phyloP scores from a whole-genome alignment of 345 rosid species.

The Lepidium africanum region DNA sequence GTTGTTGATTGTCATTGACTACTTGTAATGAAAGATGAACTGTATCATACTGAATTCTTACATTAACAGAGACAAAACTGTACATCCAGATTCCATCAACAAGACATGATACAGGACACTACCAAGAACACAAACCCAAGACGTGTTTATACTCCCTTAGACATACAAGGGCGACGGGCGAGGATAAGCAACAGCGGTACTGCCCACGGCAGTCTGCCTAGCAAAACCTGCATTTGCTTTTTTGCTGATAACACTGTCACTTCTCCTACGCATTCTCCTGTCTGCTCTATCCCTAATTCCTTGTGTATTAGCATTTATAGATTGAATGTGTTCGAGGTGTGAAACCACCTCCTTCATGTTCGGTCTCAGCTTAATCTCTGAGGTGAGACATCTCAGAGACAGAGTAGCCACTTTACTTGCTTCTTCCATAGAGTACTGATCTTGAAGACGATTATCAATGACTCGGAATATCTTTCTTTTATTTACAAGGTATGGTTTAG shows the following conservation, averaged over 20 bases:
- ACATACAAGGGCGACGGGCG: constrained; percentile 25
- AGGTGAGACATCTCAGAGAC: constrained; percentile 23
- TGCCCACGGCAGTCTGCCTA: constrained; percentile 13
- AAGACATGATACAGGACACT: background rate
- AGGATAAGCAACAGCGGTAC: constrained; percentile 27
- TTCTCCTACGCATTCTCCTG: constrained; percentile 26
- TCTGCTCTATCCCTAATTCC: constrained; percentile 7
- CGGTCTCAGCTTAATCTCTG: constrained; percentile 26
- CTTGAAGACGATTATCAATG: constrained; percentile 84
- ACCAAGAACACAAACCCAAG: constrained; percentile 7
- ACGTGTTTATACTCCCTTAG: constrained; percentile 13
- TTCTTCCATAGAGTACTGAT: constrained; percentile 62
- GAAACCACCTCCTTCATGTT: constrained; percentile 26
- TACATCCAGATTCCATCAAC: constrained; percentile 12
- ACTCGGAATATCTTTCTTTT: constrained; percentile 68
- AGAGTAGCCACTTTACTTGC: constrained; percentile 27
- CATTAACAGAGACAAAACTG: constrained; percentile 17
- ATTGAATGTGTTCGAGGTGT: constrained; percentile 24
- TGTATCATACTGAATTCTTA: background rate
- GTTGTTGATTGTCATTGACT: too few species aligned
- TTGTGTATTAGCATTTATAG: constrained; percentile 5
- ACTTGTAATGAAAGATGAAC: background rate
- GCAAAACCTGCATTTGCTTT: constrained; percentile 17
- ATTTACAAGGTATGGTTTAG: constrained; percentile 74
- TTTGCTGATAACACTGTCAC: constrained; percentile 20